Base-by-base conservation (phyloP, 169 alveolate species). In the Toxoplasma gondii region DNA sequence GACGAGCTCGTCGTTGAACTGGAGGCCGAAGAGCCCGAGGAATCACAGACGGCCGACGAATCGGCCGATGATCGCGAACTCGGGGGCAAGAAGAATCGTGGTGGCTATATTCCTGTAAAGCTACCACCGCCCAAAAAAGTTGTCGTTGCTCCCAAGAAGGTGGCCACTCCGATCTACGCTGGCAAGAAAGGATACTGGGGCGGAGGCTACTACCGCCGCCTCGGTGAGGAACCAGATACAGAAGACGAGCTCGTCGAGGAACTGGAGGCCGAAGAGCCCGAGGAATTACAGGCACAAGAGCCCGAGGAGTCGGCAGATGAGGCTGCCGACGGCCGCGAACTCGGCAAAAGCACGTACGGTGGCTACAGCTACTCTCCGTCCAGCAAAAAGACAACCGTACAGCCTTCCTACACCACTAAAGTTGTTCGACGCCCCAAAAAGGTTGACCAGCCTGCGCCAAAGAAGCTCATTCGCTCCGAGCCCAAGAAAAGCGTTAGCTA, bases 131-230 rank as follows among this genome's bases (percentile, higher is more conserved):
- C 58, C 22, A 49, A 49, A 12, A 49, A 49, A 12, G 81, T 69
- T 69, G 9, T n/a, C 31, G 41, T 29, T 69, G 41, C 81, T 29
- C 41, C 36, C 31, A 69, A 69, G 38, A 69, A 69, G 81, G 81
- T n/a, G 31, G 41, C 81, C 41, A 29, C 24, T 29, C 81, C 81
- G 19, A 29, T 69, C 41, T 69, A 69, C 81, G 5, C 36, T n/a
- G 81, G 81, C 36, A 69, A 69, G 81, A 69, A 69, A 69, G 81
- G 81, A 10, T 69, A 29, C 81, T n/a, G 38, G 41, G 24, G 24
- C 36, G 81, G 81, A 29, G 81, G 81, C 41, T 69, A 69, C 81
- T n/a, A n/a, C n/a, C n/a, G n/a, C n/a, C n/a, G n/a, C n/a, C n/a
- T n/a, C n/a, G n/a, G n/a, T n/a, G n/a, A 10, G 19, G 34, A 4